Percentiles rank a stretch among this genome's conserved stretches.
Conservation (phyloP, 768 basidiomycete genomes). For the Coprinopsis strossmayeri region DNA sequence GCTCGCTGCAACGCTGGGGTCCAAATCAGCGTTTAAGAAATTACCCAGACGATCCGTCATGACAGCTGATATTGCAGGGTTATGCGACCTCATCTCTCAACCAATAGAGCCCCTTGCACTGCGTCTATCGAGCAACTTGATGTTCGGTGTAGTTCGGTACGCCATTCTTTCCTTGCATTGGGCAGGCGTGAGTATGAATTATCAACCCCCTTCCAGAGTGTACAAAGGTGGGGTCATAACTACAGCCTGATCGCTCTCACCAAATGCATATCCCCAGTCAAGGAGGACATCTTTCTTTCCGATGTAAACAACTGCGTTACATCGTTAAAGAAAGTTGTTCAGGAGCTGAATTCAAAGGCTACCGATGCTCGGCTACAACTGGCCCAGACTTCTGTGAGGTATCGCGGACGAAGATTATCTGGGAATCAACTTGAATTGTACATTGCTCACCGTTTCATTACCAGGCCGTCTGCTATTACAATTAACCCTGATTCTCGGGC, state of each 20-base stretch:
- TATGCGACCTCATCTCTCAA: conserved; percentile 75
- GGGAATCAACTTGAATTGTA: conserved; percentile 11
- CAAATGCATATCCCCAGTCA: conserved; percentile 35
- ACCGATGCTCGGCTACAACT: conserved; percentile 59
- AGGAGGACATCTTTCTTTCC: conserved; percentile 75
- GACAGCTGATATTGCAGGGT: conserved; percentile 72
- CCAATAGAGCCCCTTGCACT: conserved; percentile 86
- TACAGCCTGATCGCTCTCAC: not conserved
- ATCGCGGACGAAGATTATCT: not conserved
- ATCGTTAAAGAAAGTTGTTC: conserved; percentile 71
- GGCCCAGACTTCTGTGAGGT: conserved; percentile 63
- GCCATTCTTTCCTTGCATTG: not conserved
- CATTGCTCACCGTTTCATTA: not conserved
- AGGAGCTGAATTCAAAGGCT: conserved; percentile 48
- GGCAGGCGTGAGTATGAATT: not conserved
- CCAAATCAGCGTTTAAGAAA: conserved; percentile 81
- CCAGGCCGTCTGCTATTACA: conserved; percentile 47
- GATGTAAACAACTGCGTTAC: conserved; percentile 78
- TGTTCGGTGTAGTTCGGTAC: conserved; percentile 87
- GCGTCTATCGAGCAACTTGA: conserved; percentile 79
- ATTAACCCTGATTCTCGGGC: conserved; percentile 44
- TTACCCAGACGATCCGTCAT: conserved; percentile 79
- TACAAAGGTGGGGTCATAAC: conserved; percentile 32
- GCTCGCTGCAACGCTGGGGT: conserved; percentile 88
- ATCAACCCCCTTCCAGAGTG: conserved; percentile 26